A percentile compares a stretch with the other conserved stretches of the same genome.
Conservation (phyloP, 2,329 filamentous ascomycete genomes). For the Exserohilum turcica region DNA sequence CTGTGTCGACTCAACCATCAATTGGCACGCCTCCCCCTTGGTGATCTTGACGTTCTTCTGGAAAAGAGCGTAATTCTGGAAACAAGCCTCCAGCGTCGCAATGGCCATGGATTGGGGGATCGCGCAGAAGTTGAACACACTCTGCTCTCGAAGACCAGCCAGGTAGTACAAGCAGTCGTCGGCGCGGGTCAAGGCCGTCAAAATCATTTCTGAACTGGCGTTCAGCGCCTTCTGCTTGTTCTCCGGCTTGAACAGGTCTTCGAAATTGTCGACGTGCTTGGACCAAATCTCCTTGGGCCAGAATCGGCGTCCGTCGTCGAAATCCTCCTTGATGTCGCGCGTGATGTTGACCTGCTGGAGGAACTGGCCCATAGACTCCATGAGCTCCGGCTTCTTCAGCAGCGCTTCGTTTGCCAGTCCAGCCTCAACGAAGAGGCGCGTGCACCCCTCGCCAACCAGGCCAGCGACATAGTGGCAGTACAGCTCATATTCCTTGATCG, state of each 20-base stretch:
- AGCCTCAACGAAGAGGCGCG: conserved; percentile 84
- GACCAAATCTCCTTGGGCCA: conserved; percentile 98
- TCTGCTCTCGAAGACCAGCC: conserved; percentile 91
- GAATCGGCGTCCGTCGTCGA: conserved; percentile 84
- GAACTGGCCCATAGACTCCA: conserved; percentile 96
- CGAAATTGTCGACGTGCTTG: conserved; percentile 88
- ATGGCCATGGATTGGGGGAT: conserved; percentile 98
- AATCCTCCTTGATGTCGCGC: conserved; percentile 90
- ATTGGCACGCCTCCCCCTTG: conserved; percentile 86
- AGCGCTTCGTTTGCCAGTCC: conserved; percentile 86
- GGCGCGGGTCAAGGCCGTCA: conserved; percentile 82
- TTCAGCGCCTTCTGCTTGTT: conserved; percentile 78
- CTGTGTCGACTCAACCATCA: conserved; percentile 93
- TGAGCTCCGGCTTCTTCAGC: conserved; percentile 75
- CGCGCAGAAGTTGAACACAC: conserved; percentile 97
- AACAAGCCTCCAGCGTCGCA: conserved; percentile 87
- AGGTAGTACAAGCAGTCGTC: conserved; percentile 99
- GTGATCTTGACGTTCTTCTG: conserved; percentile 92
- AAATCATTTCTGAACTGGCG: conserved; percentile 91
- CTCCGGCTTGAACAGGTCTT: conserved; percentile 84
- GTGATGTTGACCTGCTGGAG: conserved; percentile 99
- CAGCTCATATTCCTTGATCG: conserved; percentile 85
- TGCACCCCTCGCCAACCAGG: conserved; percentile 92
- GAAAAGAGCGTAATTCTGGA: conserved; percentile 88
- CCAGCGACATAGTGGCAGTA: conserved; percentile 99